Base-by-base conservation (phyloP, 176 grass and related monocot species). In the Lolium perenne region DNA sequence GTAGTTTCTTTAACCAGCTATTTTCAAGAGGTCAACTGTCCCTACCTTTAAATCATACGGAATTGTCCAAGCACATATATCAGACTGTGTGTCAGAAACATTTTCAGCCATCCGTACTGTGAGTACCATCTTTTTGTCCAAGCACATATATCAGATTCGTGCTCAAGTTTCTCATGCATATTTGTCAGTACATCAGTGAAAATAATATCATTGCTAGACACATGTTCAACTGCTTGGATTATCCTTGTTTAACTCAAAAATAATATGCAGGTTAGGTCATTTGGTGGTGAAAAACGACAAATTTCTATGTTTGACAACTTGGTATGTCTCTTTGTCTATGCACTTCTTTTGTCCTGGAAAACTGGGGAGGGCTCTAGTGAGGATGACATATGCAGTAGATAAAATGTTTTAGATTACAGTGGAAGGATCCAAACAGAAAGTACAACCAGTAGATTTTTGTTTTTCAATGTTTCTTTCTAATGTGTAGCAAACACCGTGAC, bases 11-110 rank as follows among this genome's bases (percentile, higher is more conserved):
- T 70, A 43, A 88, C 87, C 90, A 98, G 96, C 96, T 88, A 77
- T 98, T 89, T 98, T 98, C 83, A 98, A 98, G 91, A 92, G 96
- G 82, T 98, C 96, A 66, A 94, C 91, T 86, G 86, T 98, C 84
- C 96, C 96, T 17, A 93, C 88, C 54, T 98, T 95, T 80, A 87
- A 94, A 92, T 95, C 88, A 38, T 92, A 98, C 61, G 93, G 89
- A 91, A 94, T 89, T 18, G 88, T 90, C 72, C 93, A 98, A 95
- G 96, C 91, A 77, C 89, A 38, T 48, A 95, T 98, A 91, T 93
- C 96, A 91, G 96, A 98, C 82, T 95, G 88, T 74, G 93, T 86
- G 78, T 89, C 86, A 75, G 96, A 98, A 86, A 95, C 96, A 78
- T 98, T 98, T 91, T 95, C 93, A 82, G 91, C 93, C 79, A 98